A percentile compares a stretch with the other conserved stretches of the same genome.
phyloP scores from a whole-genome alignment of 257 asterid genomes.

The Lavandula angustifolia region DNA sequence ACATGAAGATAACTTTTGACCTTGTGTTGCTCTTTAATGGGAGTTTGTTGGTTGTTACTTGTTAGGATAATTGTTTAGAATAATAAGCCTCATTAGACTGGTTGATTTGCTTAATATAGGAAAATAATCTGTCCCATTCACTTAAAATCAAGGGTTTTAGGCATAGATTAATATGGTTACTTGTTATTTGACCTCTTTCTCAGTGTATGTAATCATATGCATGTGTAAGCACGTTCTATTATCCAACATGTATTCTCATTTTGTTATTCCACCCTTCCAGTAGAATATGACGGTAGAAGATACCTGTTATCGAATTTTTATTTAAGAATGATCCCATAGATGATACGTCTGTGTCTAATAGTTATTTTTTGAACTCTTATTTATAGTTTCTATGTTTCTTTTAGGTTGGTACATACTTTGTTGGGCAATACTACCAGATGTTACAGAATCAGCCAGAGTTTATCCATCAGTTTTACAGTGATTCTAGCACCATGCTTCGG shows the following conservation, averaged over 20 bases:
- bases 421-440: conserved; percentile 94
- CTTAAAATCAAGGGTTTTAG: not conserved
- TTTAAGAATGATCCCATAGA: not conserved
- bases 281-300: conserved; percentile 5
- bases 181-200: conserved; percentile 2
- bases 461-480: conserved; percentile 85
- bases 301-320: not conserved
- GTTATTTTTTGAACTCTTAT: conserved; percentile 18
- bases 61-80: not conserved
- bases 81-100: not conserved
- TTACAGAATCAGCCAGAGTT: conserved; percentile 82
- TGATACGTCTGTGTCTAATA: conserved; percentile 1
- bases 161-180: conserved; percentile 3
- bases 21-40: not conserved
- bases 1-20: conserved; percentile 8
- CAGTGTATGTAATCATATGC: not conserved
- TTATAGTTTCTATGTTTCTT: conserved; percentile 30
- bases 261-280: not conserved
- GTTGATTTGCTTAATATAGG: not conserved
- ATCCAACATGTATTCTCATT: not conserved
- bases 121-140: not conserved
- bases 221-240: not conserved
- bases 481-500: conserved; percentile 89
- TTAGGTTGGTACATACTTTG: conserved; percentile 96
- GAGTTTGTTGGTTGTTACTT: not conserved